Base-by-base conservation (phyloP, 495 filamentous ascomycete species). In the Penicillium parvum region DNA sequence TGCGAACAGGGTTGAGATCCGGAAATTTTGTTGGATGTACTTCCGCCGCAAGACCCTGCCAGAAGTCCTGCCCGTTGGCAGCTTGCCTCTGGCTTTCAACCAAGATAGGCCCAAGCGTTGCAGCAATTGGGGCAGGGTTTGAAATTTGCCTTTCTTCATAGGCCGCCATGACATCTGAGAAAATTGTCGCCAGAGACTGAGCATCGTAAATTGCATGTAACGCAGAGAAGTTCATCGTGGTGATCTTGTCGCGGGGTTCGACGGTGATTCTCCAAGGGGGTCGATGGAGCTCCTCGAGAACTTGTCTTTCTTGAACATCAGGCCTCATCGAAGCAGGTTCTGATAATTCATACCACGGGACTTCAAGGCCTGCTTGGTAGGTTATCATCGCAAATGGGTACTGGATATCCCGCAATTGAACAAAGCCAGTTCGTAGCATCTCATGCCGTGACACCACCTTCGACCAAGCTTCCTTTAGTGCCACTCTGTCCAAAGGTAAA, bases 181-280 rank as follows among this genome's bases (percentile, higher is more conserved):
- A 66, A 3, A 90, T 69, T 1, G 64, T 35, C 11, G 74, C 66
- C 4, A 95, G 63, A 11, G 85, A 83, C 23, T 77, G 69, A 0
- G 85, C 88, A 65, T 95, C 88, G 49, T 89, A 92, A 1, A 95
- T 64, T 3, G 85, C 84, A 62, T 95, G 88, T 38, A 88, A 80
- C 4, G 75, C 71, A 10, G 69, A 77, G 30, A 85, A 68, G 27
- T 72, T 56, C 8, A 84, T 44, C 0, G 56, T 40, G 9, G 33
- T 44, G 3, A 43, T 44, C 1, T 27, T 32, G 5, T 52, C 39
- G 0, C 52, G 39, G 25, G 60, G 32, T 7, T 57, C 37, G 6
- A 76, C 32, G 19, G 50, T 41, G 29, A 82, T 71, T 49, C 50
- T 47, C 81, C 69, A 79, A 47, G 60, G 70, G 7, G 75, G 76